phyloP scores from a whole-genome alignment of 345 rosid species.

The Pugionium dolabratum region DNA sequence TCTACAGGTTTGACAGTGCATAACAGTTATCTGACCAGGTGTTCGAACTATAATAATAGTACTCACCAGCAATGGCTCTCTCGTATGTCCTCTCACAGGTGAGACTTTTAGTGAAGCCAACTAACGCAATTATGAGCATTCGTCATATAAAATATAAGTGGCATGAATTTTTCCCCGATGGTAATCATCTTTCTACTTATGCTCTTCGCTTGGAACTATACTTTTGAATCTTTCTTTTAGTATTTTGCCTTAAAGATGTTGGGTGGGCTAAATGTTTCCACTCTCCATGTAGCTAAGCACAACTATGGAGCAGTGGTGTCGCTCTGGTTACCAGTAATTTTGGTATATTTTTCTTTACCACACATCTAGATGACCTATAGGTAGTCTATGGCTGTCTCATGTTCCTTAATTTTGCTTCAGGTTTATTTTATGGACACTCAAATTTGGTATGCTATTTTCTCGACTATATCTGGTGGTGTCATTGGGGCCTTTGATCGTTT shows the following conservation, averaged over 20 bases:
- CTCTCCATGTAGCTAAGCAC: conserved; percentile 55
- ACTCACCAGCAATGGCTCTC: conserved; percentile 19
- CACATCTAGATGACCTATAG: conserved; percentile 4
- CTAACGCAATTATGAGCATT: conserved; percentile 78
- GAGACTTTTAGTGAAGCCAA: conserved; percentile 86
- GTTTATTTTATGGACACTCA: conserved; percentile 95
- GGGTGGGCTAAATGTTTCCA: conserved; percentile 19
- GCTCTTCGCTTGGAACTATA: conserved; percentile 5
- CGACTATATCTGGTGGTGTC: conserved; percentile 90
- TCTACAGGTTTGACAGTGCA: conserved; percentile 59
- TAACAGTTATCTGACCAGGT: conserved; percentile 11
- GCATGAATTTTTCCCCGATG: conserved; percentile 91
- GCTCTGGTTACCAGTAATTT: conserved; percentile 78
- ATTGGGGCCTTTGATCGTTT: conserved; percentile 91
- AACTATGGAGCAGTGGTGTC: conserved; percentile 77
- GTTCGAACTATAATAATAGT: conserved; percentile 25
- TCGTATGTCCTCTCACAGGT: conserved; percentile 48
- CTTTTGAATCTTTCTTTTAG: background rate
- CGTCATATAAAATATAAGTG: conserved; percentile 64
- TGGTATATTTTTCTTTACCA: conserved; percentile 49
- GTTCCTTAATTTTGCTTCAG: conserved; percentile 47
- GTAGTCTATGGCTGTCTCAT: conserved; percentile 21
- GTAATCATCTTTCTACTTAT: conserved; percentile 41
- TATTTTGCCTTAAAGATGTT: conserved; percentile 13
- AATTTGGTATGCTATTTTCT: conserved; percentile 89